Evolutionary conservation across 441 rosid genomes (phyloP).

Genomic region (Eutrema salsugineum): DNA sequence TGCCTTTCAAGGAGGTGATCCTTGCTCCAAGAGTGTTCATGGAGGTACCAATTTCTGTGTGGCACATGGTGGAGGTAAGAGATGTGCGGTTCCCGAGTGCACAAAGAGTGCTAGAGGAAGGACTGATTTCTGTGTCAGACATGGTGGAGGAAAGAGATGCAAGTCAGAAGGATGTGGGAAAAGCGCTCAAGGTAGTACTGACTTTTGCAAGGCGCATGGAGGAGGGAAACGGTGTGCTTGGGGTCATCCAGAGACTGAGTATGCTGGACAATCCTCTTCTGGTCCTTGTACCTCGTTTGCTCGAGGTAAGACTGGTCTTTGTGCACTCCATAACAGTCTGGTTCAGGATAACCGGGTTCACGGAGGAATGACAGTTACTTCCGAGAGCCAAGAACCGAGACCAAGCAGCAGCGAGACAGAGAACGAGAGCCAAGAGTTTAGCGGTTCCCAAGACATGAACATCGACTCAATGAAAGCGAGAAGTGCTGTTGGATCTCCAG

Average conservation of each 20-base stretch:
- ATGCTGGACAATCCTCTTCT: slow-evolving; percentile 41
- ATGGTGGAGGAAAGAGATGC: slow-evolving; percentile 98
- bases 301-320: slow-evolving; percentile 86
- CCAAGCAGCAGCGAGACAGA: slow-evolving; percentile 36
- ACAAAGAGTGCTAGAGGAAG: slow-evolving; percentile 98
- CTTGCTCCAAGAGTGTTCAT: slow-evolving; percentile 93
- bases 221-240: slow-evolving; percentile 96
- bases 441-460: slow-evolving; percentile 52
- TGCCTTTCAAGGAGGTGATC: slow-evolving; percentile 73
- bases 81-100: slow-evolving; percentile 84
- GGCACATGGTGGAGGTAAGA: slow-evolving; percentile 97
- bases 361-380: slow-evolving; percentile 68
- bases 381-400: slow-evolving; percentile 53
- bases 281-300: slow-evolving; percentile 90
- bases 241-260: slow-evolving; percentile 84
- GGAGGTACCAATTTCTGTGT: slow-evolving; percentile 99
- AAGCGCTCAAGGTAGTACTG: slow-evolving; percentile 98
- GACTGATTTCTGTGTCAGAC: slow-evolving; percentile 92
- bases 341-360: slow-evolving; percentile 92
- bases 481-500: slow-evolving; percentile 28
- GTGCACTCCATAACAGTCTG: slow-evolving; percentile 78
- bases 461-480: slow-evolving; percentile 44
- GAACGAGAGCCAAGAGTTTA: slow-evolving; percentile 52
- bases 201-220: slow-evolving; percentile 99
- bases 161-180: slow-evolving; percentile 80